Percentiles rank a stretch among this genome's conserved stretches.
phyloP scores from a whole-genome alignment of 106 monocot species.

The Hemerocallis citrina region DNA sequence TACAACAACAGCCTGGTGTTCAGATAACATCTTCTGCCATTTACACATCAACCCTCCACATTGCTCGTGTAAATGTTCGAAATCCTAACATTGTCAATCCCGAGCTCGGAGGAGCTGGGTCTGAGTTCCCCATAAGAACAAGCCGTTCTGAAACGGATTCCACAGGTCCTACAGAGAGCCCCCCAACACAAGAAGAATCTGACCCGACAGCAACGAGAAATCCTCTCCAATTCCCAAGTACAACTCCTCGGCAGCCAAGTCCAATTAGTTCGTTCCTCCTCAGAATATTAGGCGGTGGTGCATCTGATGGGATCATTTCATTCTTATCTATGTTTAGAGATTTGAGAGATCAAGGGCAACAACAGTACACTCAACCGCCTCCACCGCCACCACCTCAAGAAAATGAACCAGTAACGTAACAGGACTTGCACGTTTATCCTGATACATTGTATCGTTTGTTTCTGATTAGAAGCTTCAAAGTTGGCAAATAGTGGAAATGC shows the following conservation, averaged over 20 bases:
- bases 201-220: slow-evolving; percentile 4
- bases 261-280: slow-evolving; percentile 80
- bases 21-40: slow-evolving; percentile 91
- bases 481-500: not conserved
- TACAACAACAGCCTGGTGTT: slow-evolving; percentile 76
- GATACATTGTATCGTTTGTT: too few relatives aligned
- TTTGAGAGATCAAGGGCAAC: slow-evolving; percentile 52
- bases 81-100: slow-evolving; percentile 16
- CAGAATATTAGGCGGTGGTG: slow-evolving; percentile 77
- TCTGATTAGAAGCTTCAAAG: not conserved
- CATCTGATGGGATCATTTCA: slow-evolving; percentile 76
- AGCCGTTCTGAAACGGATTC: slow-evolving; percentile 4
- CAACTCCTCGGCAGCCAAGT: slow-evolving; percentile 35
- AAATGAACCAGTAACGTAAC: slow-evolving; percentile 36
- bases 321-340: slow-evolving; percentile 95
- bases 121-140: not conserved
- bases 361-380: slow-evolving; percentile 18
- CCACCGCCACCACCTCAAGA: slow-evolving; percentile 19
- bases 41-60: slow-evolving; percentile 84
- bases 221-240: slow-evolving; percentile 14
- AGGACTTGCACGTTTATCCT: not conserved
- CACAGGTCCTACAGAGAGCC: slow-evolving; percentile 8
- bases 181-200: slow-evolving; percentile 7
- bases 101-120: slow-evolving; percentile 9
- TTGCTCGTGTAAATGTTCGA: slow-evolving; percentile 74